Evolutionary conservation across 371 early-diverging fungal species (phyloP), one percentile per base, ranked within the genome.

Genomic region (Rhizopus delemar): DNA sequence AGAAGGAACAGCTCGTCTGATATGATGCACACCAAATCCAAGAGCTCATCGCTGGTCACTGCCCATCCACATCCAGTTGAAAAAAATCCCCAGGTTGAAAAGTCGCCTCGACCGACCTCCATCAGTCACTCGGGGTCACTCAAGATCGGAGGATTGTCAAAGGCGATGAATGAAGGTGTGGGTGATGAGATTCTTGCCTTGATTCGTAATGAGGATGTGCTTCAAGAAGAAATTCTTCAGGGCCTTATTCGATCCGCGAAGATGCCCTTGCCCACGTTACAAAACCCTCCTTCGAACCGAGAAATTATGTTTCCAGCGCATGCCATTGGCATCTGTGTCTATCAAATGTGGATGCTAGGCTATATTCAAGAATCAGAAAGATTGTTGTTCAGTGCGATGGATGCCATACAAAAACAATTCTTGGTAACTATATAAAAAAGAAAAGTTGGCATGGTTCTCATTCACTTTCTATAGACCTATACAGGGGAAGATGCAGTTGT

Each of bases 301-400:
- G 96, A 97, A 66, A 84, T 97, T 36, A 80, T 97, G 72, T 95
- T 94, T 87, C 96, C 96, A 0, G 90, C 96, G 8, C 94, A 95
- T 59, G 71, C 94, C 53, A 94, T 96, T 51, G 89, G 93, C 15
- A 65, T 90, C 48, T 83, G 88, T 71, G 86, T 92, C 11, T 86
- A 86, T 31, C 90, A 93, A 69, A 87, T 94, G 90, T 88, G 93
- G 84, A 83, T 86, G 66, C 82, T 86, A 65, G 90, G 93, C 46
- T 82, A 91, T 61, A 78, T 88, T 53, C 81, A 85, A 50, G 89
- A 93, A 60, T 94, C 94, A 59, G 89, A 90, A 62, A 81, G 85
- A 32, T 73, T 95, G 8, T 81, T 95, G 71, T 86, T 89, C 68
- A 89, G 89, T 51, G 88, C 92, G 13, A 93, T 94, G 83, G 88